A percentile compares a stretch with the other conserved stretches of the same genome.
These are phyloP conservation scores for Casuarina equisetifolia DNA, from an alignment of 306 rosid genomes.

Conservation along the genomic window DNA sequence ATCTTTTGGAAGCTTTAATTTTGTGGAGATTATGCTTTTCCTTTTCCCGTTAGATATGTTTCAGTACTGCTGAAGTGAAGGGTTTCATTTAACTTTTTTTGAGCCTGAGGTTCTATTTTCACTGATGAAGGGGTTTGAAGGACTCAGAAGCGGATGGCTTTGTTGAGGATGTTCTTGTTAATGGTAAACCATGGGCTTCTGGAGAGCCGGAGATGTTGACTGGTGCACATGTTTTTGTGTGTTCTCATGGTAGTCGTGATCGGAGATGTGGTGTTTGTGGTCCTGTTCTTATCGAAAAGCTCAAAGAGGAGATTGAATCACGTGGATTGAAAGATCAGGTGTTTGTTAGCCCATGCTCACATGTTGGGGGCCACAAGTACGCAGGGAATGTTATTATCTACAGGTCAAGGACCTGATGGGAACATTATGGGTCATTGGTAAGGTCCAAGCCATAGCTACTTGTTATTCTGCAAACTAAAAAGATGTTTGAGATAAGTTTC, in stretches of 20 bases:
- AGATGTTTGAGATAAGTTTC: conserved; percentile 7
- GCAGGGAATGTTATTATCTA: conserved; percentile 84
- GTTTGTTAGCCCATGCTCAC: conserved; percentile 73
- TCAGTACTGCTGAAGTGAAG: neutral
- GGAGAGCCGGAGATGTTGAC: conserved; percentile 46
- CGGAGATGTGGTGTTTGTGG: conserved; percentile 95
- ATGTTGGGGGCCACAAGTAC: conserved; percentile 88
- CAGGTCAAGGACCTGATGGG: conserved; percentile 60
- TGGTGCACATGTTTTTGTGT: conserved; percentile 83
- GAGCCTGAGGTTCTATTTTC: conserved; percentile 29
- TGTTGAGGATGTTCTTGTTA: conserved; percentile 82
- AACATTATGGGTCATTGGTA: conserved; percentile 81
- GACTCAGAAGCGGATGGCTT: conserved; percentile 72
- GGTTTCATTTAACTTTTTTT: conserved; percentile 4
- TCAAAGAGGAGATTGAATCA: conserved; percentile 56
- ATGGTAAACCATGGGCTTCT: conserved; percentile 60
- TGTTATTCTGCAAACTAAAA: neutral
- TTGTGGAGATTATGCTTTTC: neutral
- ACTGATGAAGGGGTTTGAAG: conserved; percentile 59
- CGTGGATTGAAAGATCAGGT: conserved; percentile 68
- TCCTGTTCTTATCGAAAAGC: conserved; percentile 68
- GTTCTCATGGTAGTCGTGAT: conserved; percentile 93
- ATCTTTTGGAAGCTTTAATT: neutral
- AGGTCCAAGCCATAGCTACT: conserved; percentile 18
- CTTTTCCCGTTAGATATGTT: neutral